Percentiles rank a stretch among this genome's conserved stretches.
These are phyloP conservation scores for Botrytis pseudocinerea DNA, from an alignment of 2,329 filamentous ascomycete genomes.

Conservation along the genomic window DNA sequence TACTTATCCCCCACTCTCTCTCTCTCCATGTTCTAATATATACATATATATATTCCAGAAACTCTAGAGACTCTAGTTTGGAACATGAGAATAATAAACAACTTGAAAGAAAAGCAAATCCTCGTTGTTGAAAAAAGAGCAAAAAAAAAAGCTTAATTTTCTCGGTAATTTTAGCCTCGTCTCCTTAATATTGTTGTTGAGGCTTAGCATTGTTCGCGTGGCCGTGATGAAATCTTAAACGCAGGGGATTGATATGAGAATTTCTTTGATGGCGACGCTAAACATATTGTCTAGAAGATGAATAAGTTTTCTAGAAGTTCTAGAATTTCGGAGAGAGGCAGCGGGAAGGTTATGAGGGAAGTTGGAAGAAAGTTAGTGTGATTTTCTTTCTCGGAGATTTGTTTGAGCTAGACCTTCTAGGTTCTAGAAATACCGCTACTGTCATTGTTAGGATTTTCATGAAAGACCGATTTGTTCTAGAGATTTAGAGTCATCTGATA, in stretches of 20 bases:
- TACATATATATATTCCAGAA: neutral
- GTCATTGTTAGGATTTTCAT: neutral
- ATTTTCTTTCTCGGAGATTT: neutral
- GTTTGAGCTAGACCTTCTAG: neutral
- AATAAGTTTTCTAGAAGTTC: neutral
- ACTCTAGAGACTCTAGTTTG: neutral
- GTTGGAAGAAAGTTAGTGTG: neutral
- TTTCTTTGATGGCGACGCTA: neutral
- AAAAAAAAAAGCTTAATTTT: neutral
- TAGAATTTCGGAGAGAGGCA: neutral
- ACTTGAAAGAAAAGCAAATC: neutral
- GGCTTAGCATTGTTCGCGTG: neutral
- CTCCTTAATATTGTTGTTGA: constrained; percentile 9
- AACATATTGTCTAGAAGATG: neutral
- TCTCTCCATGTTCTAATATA: neutral
- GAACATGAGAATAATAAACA: neutral
- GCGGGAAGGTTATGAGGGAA: neutral
- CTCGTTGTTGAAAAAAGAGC: neutral
- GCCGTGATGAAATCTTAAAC: too few relatives aligned
- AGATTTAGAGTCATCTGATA: neutral
- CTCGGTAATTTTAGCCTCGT: neutral
- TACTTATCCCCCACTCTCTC: neutral
- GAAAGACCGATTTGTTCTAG: neutral
- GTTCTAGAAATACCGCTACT: neutral
- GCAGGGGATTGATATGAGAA: neutral